Evolutionary conservation across 306 rosid genomes (phyloP), one percentile per base, ranked within the genome.

Genomic region (Mimosa pudica): DNA sequence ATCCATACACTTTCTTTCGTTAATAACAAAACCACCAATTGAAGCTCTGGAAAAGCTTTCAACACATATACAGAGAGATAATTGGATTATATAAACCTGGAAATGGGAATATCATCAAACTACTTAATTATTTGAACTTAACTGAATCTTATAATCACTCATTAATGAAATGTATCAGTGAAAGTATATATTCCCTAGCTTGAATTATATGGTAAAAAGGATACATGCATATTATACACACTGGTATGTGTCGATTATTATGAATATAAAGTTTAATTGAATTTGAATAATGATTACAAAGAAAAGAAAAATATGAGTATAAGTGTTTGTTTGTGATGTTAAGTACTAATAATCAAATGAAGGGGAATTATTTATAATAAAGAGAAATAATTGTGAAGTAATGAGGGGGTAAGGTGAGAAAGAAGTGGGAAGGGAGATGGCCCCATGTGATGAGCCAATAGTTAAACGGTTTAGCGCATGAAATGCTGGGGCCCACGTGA

Each of bases 361-460:
- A 18, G 18, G 42, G 42, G 0, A 62, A 75, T 9, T 49, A 71
- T 71, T 57, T 17, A 77, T 71, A 62, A 38, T 38, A 38, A 38
- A 38, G 42, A 38, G 42, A 38, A 10, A 48, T 48, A 48, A 48
- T 51, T 49, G 79, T 58, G 41, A 38, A 57, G 51, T 6, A 36
- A 83, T 5, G 17, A 54, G 41, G 57, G 10, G 35, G 42, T 42
- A 11, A 61, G 41, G 66, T 12, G 68, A 48, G 63, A 83, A 77
- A 83, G 78, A 44, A 42, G 18, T 70, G 83, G 83, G 83, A 71
- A 60, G 66, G 5, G 16, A 74, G 73, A 81, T 61, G 92, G 88
- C 62, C 71, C 85, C 92, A 89, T 83, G 91, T 87, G 96, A 92
- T 74, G 82, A 87, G 92, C 77, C 83, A 77, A 68, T 64, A 75